A percentile compares a stretch with the other conserved stretches of the same genome.
Conservation (phyloP, 225 moss, liverwort and hornwort genomes). For the Pleurozium schreberi region DNA sequence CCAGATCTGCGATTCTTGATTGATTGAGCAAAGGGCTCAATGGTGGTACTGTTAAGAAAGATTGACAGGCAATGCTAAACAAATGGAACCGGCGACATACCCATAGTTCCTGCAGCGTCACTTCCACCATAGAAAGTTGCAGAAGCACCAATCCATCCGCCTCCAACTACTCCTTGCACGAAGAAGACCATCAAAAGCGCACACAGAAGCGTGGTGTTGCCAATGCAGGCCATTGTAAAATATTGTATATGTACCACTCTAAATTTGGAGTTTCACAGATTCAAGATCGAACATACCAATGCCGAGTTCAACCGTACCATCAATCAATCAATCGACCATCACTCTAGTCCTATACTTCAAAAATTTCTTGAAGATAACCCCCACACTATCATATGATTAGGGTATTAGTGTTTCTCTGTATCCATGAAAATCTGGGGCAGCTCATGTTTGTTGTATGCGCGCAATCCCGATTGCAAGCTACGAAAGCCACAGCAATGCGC, state of each 20-base stretch:
- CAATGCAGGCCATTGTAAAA: not conserved
- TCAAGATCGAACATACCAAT: not conserved
- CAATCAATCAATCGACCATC: not conserved
- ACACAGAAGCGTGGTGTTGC: not conserved
- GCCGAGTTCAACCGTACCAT: not conserved
- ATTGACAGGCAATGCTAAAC: not conserved
- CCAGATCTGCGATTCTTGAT: not conserved
- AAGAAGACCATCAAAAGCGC: not conserved
- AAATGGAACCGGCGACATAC: not conserved
- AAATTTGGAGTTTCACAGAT: not conserved
- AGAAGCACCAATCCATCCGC: slow-evolving; percentile 25
- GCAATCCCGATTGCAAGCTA: not conserved
- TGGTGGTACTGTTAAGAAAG: not conserved
- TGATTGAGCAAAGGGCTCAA: not conserved
- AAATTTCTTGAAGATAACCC: not conserved
- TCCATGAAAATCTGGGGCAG: not conserved
- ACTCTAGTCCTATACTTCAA: not conserved
- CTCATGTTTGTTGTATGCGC: not conserved
- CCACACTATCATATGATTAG: not conserved
- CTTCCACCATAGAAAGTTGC: slow-evolving; percentile 42
- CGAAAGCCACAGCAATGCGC: not conserved
- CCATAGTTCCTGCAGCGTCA: slow-evolving; percentile 33
- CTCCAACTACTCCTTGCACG: not conserved
- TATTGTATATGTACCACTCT: not conserved
- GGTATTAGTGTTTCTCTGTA: not conserved